phyloP scores from a whole-genome alignment of 352 stramenopile genomes.

The Pilasporangium apinafurcum region DNA sequence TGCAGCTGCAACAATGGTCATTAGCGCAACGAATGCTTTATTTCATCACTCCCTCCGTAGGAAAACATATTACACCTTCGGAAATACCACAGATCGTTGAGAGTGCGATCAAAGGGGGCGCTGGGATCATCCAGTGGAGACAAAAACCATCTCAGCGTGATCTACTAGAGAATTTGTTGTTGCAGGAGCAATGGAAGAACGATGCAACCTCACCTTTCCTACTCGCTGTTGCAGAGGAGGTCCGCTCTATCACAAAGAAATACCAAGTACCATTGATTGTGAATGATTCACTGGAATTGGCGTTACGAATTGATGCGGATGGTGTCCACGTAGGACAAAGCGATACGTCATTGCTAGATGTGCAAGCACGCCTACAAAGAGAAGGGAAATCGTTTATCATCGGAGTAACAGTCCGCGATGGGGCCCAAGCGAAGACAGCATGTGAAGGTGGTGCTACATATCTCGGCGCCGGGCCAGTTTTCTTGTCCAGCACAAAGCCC shows the following conservation, averaged over 20 bases:
- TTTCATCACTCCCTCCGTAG: conserved; percentile 54
- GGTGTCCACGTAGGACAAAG: conserved; percentile 51
- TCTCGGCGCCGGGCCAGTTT: conserved; percentile 44
- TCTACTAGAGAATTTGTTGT: conserved; percentile 12
- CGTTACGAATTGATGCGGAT: conserved; percentile 35
- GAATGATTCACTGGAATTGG: conserved; percentile 46
- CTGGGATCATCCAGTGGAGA: conserved; percentile 40
- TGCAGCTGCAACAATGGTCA: too few relatives aligned
- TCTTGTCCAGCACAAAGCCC: conserved; percentile 43
- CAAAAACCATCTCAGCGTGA: conserved; percentile 36
- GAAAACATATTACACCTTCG: conserved; percentile 10
- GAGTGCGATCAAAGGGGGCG: conserved; percentile 36
- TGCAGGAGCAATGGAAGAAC: conserved; percentile 17
- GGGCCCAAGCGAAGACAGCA: conserved; percentile 24
- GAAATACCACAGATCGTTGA: conserved; percentile 28
- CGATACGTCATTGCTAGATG: conserved; percentile 14
- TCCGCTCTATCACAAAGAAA: conserved; percentile 26
- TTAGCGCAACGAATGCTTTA: conserved; percentile 43
- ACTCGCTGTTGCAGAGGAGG: conserved; percentile 19
- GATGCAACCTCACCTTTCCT: conserved; percentile 18
- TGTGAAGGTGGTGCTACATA: conserved; percentile 41
- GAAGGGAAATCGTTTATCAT: conserved; percentile 26
- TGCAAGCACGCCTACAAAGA: conserved; percentile 10
- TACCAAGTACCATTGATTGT: conserved; percentile 43
- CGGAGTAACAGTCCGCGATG: conserved; percentile 44